Base-by-base conservation (phyloP, 495 filamentous ascomycete species). In the Lepraria neglecta region DNA sequence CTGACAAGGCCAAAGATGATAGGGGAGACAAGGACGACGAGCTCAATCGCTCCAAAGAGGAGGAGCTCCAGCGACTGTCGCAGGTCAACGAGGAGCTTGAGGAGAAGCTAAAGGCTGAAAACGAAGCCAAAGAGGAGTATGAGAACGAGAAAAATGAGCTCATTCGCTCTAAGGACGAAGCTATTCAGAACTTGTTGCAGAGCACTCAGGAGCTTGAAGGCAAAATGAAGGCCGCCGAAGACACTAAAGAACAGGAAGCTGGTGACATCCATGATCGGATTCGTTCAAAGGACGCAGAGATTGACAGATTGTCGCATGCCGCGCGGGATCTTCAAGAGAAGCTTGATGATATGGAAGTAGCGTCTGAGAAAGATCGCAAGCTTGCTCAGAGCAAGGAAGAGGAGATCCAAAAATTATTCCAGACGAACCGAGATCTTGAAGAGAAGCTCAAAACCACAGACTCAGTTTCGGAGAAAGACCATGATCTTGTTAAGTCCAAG, bases 391-490 rank as follows among this genome's bases (percentile, higher is more conserved):
- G 35, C 35, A 7, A 38, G 7, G 35, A 54, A 19, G 51, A 38
- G 17, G 59, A 62, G 35, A 35, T 65, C 4, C 24, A 45, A 47
- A 40, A 10, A 30, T 17, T 45, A 38, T 33, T 19, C 50, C 45
- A 57, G 19, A 48, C 42, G 5, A 38, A 44, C 21, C 38, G 55
- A 43, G 44, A 31, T 11, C 48, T 56, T 54, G 51, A 31, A 43
- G 42, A 44, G 1, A 42, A 57, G 17, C 0, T 57, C 4, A 45
- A 30, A 19, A 19, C 38, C 21, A 45, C 38, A 7, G 24, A 43
- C 6, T 43, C 54, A 31, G 21, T n/a, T 21, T 24, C 21, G 14
- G 54, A 27, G 7, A 38, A 43, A 44, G 38, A 57, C 19, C 19
- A 6, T 43, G 38, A 57, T 28, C 21, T 57, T 3, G 3, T 44